Evolutionary conservation across 176 grass and related monocot genomes (phyloP).

Genomic region (Pontederia crassipes): DNA sequence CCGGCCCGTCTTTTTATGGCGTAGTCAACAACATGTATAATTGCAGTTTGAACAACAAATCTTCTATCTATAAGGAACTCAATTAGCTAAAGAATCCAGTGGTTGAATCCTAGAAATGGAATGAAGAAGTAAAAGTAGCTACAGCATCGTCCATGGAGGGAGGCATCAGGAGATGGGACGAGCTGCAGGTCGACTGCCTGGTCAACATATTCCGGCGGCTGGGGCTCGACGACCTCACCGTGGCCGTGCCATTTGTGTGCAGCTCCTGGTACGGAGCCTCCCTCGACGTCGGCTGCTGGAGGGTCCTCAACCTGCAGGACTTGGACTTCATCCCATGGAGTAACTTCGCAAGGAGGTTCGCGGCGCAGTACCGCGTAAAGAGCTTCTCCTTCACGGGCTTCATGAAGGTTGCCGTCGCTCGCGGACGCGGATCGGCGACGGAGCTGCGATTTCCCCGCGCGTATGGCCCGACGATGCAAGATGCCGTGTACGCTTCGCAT

Average conservation of each 20-base stretch:
- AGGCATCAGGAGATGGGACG: conserved; percentile 27
- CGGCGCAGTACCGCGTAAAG: conserved; percentile 10
- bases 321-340: conserved; percentile 73
- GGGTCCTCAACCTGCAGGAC: conserved; percentile 46
- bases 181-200: conserved; percentile 63
- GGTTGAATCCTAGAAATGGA: too few relatives aligned
- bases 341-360: conserved; percentile 37
- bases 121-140: too few relatives aligned
- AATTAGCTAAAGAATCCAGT: too few relatives aligned
- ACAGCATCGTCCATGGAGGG: conserved; percentile 3
- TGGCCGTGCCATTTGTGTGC: conserved; percentile 56
- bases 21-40: too few relatives aligned
- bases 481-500: not conserved
- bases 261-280: conserved; percentile 43
- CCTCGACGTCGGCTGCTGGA: conserved; percentile 47
- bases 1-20: too few relatives aligned
- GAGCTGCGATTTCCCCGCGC: conserved; percentile 9
- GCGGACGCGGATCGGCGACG: not conserved
- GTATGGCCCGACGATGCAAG: not conserved
- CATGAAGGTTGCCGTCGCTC: not conserved
- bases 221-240: conserved; percentile 41
- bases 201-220: conserved; percentile 46
- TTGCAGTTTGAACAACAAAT: too few relatives aligned
- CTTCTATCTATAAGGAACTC: too few relatives aligned
- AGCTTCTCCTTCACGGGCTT: conserved; percentile 27